Conservation (phyloP, 768 basidiomycete genomes). For the Termitomyces sp. region DNA sequence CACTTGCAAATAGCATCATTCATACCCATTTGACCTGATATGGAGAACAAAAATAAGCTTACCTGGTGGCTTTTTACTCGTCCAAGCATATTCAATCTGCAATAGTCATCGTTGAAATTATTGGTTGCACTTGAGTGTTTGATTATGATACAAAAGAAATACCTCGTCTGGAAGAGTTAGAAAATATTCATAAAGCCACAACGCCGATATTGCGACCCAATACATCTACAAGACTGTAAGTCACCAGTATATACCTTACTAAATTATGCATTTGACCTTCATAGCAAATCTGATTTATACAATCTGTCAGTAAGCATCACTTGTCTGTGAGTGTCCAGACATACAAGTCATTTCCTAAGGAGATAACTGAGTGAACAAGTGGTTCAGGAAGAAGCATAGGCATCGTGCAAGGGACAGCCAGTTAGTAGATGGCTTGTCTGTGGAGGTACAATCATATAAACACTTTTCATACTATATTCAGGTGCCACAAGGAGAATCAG, state of each 20-base stretch:
- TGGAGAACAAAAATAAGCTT: not conserved
- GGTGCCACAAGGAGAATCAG: too few relatives aligned
- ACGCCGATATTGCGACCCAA: conserved; percentile 9
- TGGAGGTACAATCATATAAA: too few relatives aligned
- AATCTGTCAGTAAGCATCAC: too few relatives aligned
- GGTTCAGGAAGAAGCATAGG: not conserved
- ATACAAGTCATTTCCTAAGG: not conserved
- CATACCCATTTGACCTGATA: too few relatives aligned
- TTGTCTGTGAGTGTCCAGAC: not conserved
- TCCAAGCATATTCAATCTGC: conserved; percentile 4
- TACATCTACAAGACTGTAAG: conserved; percentile 1
- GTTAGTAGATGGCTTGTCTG: too few relatives aligned
- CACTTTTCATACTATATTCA: too few relatives aligned
- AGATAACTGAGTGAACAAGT: not conserved
- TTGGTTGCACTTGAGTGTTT: accelerated
- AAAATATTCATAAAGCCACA: conserved; percentile 15
- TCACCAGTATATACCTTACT: not conserved
- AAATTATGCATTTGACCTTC: not conserved
- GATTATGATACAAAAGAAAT: too few relatives aligned
- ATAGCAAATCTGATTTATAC: not conserved
- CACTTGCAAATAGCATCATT: not conserved
- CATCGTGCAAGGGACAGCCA: not conserved
- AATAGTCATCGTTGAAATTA: not conserved
- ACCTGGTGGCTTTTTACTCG: not conserved
- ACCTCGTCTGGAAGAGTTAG: conserved; percentile 13